These are phyloP conservation scores for Thielaviopsis punctulata DNA, from an alignment of 2,329 filamentous ascomycete species.

Conservation along the genomic window DNA sequence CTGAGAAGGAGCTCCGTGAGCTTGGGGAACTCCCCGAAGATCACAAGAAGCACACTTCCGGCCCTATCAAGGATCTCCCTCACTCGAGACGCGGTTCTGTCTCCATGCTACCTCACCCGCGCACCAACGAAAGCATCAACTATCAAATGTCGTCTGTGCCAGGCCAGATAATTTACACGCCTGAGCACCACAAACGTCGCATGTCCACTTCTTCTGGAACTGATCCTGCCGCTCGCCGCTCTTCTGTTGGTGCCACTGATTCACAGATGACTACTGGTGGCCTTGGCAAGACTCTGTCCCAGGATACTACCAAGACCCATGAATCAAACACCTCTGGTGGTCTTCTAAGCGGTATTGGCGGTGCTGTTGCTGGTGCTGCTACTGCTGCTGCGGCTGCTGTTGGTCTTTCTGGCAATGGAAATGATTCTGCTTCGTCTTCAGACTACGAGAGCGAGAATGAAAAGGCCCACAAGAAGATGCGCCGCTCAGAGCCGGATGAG, in stretches of 20 bases:
- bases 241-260: background rate
- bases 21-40: constrained; percentile 13
- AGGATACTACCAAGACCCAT: background rate
- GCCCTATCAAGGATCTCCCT: background rate
- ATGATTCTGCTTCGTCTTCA: background rate
- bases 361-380: constrained; percentile 11
- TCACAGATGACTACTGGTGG: background rate
- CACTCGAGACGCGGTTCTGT: constrained; percentile 3
- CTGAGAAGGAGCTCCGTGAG: constrained; percentile 37
- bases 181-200: constrained; percentile 2
- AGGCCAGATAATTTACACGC: constrained; percentile 9
- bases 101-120: constrained; percentile 2
- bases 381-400: constrained; percentile 9
- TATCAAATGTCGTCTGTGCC: constrained; percentile 8
- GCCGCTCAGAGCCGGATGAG: background rate
- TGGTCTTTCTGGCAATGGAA: constrained; percentile 1
- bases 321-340: background rate
- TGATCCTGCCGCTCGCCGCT: background rate
- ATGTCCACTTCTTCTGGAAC: constrained; percentile 3
- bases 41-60: background rate
- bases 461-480: background rate
- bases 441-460: background rate
- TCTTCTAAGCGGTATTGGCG: constrained; percentile 8
- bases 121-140: constrained; percentile 2
- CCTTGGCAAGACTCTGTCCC: background rate